Percentiles rank a stretch among this genome's conserved stretches.
Conservation (phyloP, 2,329 filamentous ascomycete genomes). For the Mariannaea sp. region DNA sequence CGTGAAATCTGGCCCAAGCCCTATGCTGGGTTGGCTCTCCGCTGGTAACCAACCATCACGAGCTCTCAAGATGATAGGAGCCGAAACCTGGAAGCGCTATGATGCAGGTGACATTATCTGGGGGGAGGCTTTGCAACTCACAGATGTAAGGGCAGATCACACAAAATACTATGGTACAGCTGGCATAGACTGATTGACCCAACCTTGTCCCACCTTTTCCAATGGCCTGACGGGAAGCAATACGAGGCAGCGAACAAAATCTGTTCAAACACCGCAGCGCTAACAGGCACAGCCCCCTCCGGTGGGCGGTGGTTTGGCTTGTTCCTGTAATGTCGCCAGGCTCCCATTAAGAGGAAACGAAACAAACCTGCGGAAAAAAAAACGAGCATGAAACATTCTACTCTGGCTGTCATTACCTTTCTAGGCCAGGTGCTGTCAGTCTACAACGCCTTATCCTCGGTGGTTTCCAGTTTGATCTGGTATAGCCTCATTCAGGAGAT, state of each 20-base stretch:
- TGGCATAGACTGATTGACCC: too few relatives aligned
- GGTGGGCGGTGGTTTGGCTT: constrained; percentile 1
- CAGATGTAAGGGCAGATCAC: too few relatives aligned
- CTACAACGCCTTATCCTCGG: background rate
- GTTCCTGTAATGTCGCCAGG: constrained; percentile 4
- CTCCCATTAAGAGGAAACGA: background rate
- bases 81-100: background rate
- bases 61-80: background rate
- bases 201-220: background rate
- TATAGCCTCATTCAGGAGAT: background rate
- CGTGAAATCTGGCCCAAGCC: too few relatives aligned
- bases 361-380: background rate
- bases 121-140: too few relatives aligned
- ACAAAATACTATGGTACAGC: too few relatives aligned
- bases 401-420: background rate
- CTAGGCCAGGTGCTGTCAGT: background rate
- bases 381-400: too few relatives aligned
- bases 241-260: constrained; percentile 15
- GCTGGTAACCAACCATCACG: background rate
- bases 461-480: background rate
- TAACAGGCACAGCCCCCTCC: constrained; percentile 16
- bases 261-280: constrained; percentile 1
- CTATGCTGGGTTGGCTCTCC: too few relatives aligned
- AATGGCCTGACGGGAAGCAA: background rate
- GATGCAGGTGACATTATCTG: background rate